Base-by-base conservation (phyloP, 75 land plant species). In the Sequoia sempervirens region DNA sequence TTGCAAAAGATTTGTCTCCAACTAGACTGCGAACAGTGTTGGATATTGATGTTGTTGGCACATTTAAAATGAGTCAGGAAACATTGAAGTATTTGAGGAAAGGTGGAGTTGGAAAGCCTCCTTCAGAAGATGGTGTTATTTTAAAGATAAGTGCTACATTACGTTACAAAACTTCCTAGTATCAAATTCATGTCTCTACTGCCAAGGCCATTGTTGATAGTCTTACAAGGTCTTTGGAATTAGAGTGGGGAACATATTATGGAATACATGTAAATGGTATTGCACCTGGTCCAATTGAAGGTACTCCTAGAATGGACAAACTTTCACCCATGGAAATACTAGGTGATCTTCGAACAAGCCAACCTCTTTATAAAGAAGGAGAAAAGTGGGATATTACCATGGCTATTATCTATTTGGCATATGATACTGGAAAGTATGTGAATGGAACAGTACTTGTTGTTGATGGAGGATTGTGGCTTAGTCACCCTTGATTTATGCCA, bases 381-480 rank as follows among this genome's bases (percentile, higher is more conserved):
- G 99, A 98, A 86, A 98, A 91, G 86, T 92, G 95, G 99, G 99
- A 96, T 85, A 95, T 98, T 87, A 99, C 99, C 17, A 91, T 98
- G 94, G 91, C 99, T 84, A 93, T 95, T 82, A 70, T 98, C 2
- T 98, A 91, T 89, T 89, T 98, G 32, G 93, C 93, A 52, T 96
- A 97, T 43, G 91, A 96, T 85, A 91, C 99, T 79, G 99, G 98
- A 23, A 98, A 93, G 81, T 94, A 86, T 75, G 84, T 98, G 70
- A 98, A 98, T 89, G 99, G 99, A 37, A 85, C 91, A 13, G 89
- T 88, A 5, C 58, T 97, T 13, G 64, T 85, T 47, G 98, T 96
- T 78, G 99, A 97, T 89, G 96, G 95, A 84, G 99, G 99, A 75
- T 78, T 87, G 12, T 97, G 98, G 98, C 85, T 97, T 37, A 89